phyloP scores from a whole-genome alignment of 116 monocot species.

The Iris pallida region DNA sequence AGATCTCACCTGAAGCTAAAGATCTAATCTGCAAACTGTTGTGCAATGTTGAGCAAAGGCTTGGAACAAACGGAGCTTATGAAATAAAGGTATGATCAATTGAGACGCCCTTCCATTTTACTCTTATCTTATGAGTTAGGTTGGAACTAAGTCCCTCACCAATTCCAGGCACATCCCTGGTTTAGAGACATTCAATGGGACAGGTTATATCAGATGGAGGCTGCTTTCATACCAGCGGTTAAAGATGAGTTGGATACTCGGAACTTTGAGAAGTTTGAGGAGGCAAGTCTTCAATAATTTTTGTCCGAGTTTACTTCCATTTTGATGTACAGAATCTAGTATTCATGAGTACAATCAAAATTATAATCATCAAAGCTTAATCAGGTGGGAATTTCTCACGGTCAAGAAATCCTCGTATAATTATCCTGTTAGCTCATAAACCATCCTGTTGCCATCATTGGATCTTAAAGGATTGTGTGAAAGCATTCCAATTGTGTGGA shows the following conservation, averaged over 20 bases:
- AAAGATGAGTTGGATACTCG: slow-evolving; percentile 68
- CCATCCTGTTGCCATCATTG: background rate
- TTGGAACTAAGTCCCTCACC: background rate
- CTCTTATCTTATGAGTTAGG: background rate
- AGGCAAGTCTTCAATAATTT: slow-evolving; percentile 26
- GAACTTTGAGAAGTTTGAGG: slow-evolving; percentile 88
- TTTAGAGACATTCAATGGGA: slow-evolving; percentile 55
- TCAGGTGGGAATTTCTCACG: background rate
- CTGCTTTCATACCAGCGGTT: slow-evolving; percentile 70
- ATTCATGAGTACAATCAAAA: background rate
- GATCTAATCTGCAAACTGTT: slow-evolving; percentile 67
- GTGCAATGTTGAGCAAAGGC: slow-evolving; percentile 75
- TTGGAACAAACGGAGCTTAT: slow-evolving; percentile 76
- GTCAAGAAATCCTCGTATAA: background rate
- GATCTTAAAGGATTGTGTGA: background rate
- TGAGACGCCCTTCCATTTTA: background rate
- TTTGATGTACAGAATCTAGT: background rate
- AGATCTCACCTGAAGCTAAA: slow-evolving; percentile 74
- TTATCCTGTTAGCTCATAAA: background rate
- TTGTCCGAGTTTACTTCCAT: background rate
- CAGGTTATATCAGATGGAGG: slow-evolving; percentile 56
- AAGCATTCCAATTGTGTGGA: no score
- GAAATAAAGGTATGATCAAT: slow-evolving; percentile 66
- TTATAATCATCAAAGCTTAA: background rate
- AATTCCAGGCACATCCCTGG: slow-evolving; percentile 56